phyloP scores from a whole-genome alignment of 2,329 filamentous ascomycete species.

The Arthrobotrys sphaeroides region DNA sequence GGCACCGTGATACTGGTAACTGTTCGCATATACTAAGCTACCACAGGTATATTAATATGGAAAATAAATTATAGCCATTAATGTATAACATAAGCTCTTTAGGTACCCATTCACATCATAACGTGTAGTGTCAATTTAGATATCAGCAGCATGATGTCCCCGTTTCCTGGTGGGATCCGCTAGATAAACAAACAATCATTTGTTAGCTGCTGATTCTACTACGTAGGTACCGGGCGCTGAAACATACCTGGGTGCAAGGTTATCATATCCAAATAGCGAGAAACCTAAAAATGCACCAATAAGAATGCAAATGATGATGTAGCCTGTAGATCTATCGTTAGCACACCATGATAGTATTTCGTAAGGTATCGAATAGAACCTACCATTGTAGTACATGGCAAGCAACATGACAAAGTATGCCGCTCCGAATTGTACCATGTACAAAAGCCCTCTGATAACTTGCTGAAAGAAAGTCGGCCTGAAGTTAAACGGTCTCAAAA shows the following conservation, averaged over 20 bases:
- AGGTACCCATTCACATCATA: background rate
- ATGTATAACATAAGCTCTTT: no score
- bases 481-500: conserved; percentile 60
- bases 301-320: conserved; percentile 82
- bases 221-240: background rate
- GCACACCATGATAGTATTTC: background rate
- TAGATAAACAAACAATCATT: background rate
- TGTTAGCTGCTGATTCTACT: background rate
- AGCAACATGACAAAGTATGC: conserved; percentile 60
- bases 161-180: conserved; percentile 46
- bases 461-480: conserved; percentile 73
- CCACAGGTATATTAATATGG: no score
- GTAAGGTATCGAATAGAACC: background rate
- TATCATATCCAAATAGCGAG: conserved; percentile 78
- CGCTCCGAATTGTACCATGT: conserved; percentile 73
- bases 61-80: no score
- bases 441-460: conserved; percentile 71
- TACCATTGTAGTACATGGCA: conserved; percentile 71
- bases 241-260: conserved; percentile 38
- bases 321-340: conserved; percentile 63
- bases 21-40: no score
- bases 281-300: conserved; percentile 77
- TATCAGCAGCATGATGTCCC: conserved; percentile 44
- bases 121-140: background rate
- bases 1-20: no score